Evolutionary conservation across 768 basidiomycete genomes (phyloP), one percentile per base, ranked within the genome.

Genomic region (Xanthoconium stramineum): DNA sequence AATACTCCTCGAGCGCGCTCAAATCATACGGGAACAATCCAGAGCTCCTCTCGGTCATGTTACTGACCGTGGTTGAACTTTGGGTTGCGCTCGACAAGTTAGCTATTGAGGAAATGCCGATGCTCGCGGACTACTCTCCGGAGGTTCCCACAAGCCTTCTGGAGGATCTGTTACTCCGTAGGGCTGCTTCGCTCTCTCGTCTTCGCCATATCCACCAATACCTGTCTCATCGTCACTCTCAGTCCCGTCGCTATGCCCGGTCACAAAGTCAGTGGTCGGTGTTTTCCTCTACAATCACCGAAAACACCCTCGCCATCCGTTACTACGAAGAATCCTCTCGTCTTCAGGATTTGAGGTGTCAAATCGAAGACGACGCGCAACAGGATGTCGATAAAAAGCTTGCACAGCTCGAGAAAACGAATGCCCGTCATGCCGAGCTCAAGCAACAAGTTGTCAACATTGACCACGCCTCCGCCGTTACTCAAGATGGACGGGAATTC

Each of bases 51-150:
- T 73, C 72, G 12, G 52, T 75, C 17, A 77, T 81, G 72, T 58
- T 82, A 35, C 66, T 83, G 47, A 76, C 76, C 6, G 55, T 76
- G 33, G 61, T 81, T 24, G 74, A 79, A 32, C 66, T 83, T 17
- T 83, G 82, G 81, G 68, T 78, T 1, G 77, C 74, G 0, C 65
- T 82, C 6, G 81, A 83, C 58, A 70, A 58, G 28, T 33, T 76
- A 14, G 70, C 64, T 3, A 62, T 75, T 19, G 39, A 38, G 17
- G 64, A 70, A 24, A 64, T 67, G 37, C 76, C 81, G 3, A 67
- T 81, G 11, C 64, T 83, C 6, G 42, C 40, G 0, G 64, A 75
- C 6, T 83, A 79, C 52, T 76, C 79, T 12, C 80, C 82, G 0
- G 80, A 79, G 55, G 63, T 83, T 0, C 71, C 77, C 1, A 29